Conservation (phyloP, 768 basidiomycete genomes). For the Phylloporus sp. region DNA sequence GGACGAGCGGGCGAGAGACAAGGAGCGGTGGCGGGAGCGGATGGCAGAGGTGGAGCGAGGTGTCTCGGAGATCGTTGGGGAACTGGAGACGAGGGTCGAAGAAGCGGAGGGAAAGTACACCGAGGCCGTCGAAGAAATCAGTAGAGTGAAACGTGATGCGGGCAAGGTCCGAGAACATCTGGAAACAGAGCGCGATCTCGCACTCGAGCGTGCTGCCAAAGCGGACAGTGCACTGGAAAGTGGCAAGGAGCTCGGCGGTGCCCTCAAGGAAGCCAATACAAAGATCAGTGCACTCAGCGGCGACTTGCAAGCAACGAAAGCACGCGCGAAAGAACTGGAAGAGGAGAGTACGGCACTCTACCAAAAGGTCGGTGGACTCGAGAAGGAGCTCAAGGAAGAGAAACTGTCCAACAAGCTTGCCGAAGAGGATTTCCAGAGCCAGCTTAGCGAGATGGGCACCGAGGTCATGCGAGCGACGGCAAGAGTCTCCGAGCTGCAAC, state of each 20-base stretch:
- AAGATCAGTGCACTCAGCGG: conserved; percentile 49
- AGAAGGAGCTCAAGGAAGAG: conserved; percentile 54
- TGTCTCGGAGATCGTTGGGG: conserved; percentile 60
- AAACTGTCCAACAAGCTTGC: conserved; percentile 37
- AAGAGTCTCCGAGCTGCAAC: conserved; percentile 40
- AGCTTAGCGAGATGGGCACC: conserved; percentile 27
- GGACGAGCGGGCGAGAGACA: conserved; percentile 56
- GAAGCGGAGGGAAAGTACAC: conserved; percentile 46
- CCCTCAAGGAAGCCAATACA: conserved; percentile 61
- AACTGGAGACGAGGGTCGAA: conserved; percentile 52
- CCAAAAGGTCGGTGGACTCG: conserved; percentile 48
- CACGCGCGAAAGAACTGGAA: conserved; percentile 57
- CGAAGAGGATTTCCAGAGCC: conserved; percentile 36
- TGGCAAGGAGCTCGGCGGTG: conserved; percentile 64
- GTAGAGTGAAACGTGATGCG: conserved; percentile 38
- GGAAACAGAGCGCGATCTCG: conserved; percentile 50
- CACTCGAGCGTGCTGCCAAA: conserved; percentile 55
- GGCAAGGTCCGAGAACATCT: conserved; percentile 43
- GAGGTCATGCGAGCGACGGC: conserved; percentile 31
- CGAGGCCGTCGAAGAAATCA: conserved; percentile 37
- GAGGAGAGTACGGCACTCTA: conserved; percentile 53
- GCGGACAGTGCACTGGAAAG: conserved; percentile 60
- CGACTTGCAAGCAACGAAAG: conserved; percentile 49
- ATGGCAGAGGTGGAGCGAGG: conserved; percentile 70
- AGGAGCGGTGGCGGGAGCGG: conserved; percentile 63